Evolutionary conservation across 768 basidiomycete species (phyloP).

Genomic region (Saitozyma podzolica): DNA sequence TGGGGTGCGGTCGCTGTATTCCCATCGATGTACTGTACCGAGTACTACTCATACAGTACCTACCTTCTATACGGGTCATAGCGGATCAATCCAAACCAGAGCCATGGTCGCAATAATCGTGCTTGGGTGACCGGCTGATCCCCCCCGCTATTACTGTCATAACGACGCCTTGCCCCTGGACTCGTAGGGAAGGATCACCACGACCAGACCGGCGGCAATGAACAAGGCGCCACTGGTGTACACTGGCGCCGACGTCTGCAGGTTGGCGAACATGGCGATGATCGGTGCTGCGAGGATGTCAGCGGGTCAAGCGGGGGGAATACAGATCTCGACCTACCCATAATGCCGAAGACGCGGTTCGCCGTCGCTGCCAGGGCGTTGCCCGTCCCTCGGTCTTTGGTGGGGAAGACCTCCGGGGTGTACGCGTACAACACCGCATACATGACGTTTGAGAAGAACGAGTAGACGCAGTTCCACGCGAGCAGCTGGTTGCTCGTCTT

Average conservation of each 20-base stretch:
- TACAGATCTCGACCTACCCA: no score
- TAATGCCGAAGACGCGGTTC: slow-evolving; percentile 68
- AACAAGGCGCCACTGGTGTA: slow-evolving; percentile 70
- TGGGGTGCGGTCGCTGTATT: no score
- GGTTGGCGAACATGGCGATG: slow-evolving; percentile 35
- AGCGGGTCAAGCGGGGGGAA: no score
- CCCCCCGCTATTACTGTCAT: neutral
- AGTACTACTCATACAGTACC: no score
- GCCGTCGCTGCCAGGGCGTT: slow-evolving; percentile 59
- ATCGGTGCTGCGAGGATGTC: slow-evolving; percentile 20
- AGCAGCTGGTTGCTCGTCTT: slow-evolving; percentile 67
- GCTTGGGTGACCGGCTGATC: no score
- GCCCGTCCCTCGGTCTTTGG: slow-evolving; percentile 62
- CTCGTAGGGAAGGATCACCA: slow-evolving; percentile 70
- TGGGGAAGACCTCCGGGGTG: slow-evolving; percentile 66
- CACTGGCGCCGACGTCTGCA: slow-evolving; percentile 63
- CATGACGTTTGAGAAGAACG: slow-evolving; percentile 60
- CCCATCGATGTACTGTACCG: no score
- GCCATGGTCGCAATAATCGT: no score
- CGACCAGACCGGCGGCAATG: slow-evolving; percentile 63
- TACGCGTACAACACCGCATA: slow-evolving; percentile 62
- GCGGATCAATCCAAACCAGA: no score
- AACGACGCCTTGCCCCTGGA: slow-evolving; percentile 65
- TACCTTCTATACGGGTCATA: no score
- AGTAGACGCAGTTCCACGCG: slow-evolving; percentile 78